These are phyloP conservation scores for Auxenochlorella pyrenoidosa DNA, from an alignment of 139 green algal species.

Conservation along the genomic window DNA sequence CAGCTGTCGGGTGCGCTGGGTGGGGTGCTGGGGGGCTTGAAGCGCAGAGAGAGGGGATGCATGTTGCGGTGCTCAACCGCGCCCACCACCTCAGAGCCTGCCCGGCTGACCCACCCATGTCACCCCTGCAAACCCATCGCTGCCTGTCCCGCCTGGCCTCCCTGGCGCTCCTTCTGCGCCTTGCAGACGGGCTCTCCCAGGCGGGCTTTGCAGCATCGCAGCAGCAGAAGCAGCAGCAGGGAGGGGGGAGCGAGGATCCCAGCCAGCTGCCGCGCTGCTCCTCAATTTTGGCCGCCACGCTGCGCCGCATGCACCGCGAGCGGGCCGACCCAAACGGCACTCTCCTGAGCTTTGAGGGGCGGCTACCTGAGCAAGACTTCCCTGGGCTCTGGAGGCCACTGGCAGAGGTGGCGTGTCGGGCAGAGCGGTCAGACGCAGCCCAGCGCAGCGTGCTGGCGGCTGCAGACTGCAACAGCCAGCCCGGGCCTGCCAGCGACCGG, in stretches of 20 bases:
- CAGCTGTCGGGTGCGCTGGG: neutral
- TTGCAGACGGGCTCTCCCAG: neutral
- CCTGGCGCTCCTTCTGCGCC: no score
- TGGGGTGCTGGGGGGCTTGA: neutral
- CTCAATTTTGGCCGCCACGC: neutral
- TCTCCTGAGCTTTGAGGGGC: conserved; percentile 14
- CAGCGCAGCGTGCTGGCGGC: neutral
- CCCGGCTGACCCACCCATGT: no score
- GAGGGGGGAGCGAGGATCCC: neutral
- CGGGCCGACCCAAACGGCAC: neutral
- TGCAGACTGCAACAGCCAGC: neutral
- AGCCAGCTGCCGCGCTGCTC: conserved; percentile 7
- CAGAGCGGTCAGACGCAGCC: neutral
- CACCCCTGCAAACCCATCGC: no score
- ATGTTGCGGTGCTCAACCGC: no score
- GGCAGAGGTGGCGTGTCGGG: neutral
- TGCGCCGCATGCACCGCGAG: neutral
- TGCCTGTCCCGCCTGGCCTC: no score
- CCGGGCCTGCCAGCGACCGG: neutral
- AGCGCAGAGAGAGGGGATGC: neutral
- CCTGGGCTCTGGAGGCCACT: neutral
- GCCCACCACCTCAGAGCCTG: neutral
- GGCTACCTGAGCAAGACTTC: neutral
- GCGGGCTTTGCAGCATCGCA: neutral
- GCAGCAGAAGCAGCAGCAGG: neutral